phyloP scores from a whole-genome alignment of 148 eudicot genomes.

The Gaultheria prostrata region DNA sequence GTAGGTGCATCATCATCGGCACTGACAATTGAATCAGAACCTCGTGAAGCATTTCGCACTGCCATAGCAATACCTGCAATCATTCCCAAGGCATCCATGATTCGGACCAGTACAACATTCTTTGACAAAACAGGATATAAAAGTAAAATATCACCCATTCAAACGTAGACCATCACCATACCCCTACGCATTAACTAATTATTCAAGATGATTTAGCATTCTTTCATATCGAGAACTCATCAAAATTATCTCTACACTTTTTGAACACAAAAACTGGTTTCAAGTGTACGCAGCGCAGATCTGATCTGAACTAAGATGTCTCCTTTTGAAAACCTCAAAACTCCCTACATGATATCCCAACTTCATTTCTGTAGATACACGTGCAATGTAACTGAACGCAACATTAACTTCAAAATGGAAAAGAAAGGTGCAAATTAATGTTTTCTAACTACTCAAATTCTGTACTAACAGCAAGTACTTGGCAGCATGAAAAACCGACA shows the following conservation, averaged over 20 bases:
- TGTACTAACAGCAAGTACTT: background rate
- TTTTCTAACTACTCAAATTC: too few relatives aligned
- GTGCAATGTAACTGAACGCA: background rate
- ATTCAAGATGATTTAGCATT: background rate
- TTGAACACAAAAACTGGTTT: background rate
- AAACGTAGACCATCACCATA: too few relatives aligned
- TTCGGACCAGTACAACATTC: background rate
- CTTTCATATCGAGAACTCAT: background rate
- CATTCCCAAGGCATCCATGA: background rate
- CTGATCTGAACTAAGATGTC: background rate
- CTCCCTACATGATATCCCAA: background rate
- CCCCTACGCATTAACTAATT: too few relatives aligned
- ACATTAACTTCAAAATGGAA: conserved; percentile 1
- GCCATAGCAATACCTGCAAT: conserved; percentile 12
- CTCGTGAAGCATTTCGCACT: conserved; percentile 13
- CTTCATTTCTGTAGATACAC: background rate
- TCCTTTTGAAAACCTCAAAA: background rate
- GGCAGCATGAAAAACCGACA: background rate
- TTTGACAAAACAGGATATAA: background rate
- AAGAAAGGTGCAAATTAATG: background rate
- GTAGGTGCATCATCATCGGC: conserved; percentile 10
- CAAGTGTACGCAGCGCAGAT: background rate
- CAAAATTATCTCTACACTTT: background rate
- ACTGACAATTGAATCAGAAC: conserved; percentile 5
- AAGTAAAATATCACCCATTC: too few relatives aligned